Percentiles rank a stretch among this genome's conserved stretches.
These are phyloP conservation scores for Chaetomium globosum DNA, from an alignment of 2,329 filamentous ascomycete genomes.

Conservation along the genomic window DNA sequence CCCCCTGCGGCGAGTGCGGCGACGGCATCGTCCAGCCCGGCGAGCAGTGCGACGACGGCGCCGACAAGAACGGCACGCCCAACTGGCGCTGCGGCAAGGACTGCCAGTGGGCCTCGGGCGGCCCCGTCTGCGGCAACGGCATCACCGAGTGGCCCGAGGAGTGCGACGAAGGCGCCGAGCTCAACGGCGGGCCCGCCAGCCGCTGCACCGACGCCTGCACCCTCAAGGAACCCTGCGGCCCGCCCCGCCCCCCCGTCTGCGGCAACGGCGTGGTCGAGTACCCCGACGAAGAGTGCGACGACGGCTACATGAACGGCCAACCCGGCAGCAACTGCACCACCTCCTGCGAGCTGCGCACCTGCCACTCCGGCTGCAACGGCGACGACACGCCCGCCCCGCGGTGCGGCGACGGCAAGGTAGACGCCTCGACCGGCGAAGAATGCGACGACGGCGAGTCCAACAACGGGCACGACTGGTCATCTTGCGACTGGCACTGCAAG, in stretches of 20 bases:
- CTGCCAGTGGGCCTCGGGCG: slow-evolving; percentile 18
- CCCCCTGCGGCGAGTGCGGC: slow-evolving; percentile 24
- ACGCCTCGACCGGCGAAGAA: slow-evolving; percentile 21
- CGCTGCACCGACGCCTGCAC: slow-evolving; percentile 25
- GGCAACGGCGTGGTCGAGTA: slow-evolving; percentile 29
- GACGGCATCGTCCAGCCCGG: slow-evolving; percentile 29
- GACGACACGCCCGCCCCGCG: background rate
- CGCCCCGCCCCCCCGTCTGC: slow-evolving; percentile 27
- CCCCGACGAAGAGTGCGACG: slow-evolving; percentile 27
- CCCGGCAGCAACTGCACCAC: slow-evolving; percentile 26
- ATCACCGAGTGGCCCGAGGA: slow-evolving; percentile 30
- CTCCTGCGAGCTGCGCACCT: slow-evolving; percentile 14
- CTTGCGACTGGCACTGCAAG: slow-evolving; percentile 26
- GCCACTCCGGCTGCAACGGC: slow-evolving; percentile 6
- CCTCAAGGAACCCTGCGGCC: slow-evolving; percentile 20
- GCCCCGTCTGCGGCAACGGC: slow-evolving; percentile 27
- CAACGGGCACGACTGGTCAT: slow-evolving; percentile 24
- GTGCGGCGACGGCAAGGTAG: slow-evolving; percentile 23
- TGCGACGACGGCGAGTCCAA: slow-evolving; percentile 28
- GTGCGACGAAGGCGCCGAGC: slow-evolving; percentile 30
- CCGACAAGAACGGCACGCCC: slow-evolving; percentile 24
- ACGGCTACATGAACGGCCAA: slow-evolving; percentile 27
- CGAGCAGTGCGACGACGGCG: slow-evolving; percentile 30
- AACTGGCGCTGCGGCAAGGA: slow-evolving; percentile 23
- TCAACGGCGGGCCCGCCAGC: slow-evolving; percentile 24